phyloP scores from a whole-genome alignment of 768 basidiomycete genomes.

The Mycena sanguinolenta region DNA sequence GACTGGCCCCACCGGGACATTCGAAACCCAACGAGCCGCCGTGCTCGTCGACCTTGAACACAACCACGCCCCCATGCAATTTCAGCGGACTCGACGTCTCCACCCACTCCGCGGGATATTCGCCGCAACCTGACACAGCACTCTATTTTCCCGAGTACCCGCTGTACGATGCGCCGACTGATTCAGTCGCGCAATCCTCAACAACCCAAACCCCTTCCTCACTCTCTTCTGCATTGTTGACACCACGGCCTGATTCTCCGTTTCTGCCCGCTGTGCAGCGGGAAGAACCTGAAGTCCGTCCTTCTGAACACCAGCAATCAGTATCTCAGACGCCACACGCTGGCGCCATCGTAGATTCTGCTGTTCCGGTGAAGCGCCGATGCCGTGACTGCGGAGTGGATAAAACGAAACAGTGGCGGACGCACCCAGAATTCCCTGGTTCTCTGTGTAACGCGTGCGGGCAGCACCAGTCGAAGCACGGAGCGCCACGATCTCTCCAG shows the following conservation, averaged over 20 bases:
- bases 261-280: not conserved
- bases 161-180: not conserved
- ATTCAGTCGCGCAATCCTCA: not conserved
- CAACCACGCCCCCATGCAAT: not conserved
- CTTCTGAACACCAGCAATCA: not conserved
- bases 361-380: not conserved
- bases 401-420: not conserved
- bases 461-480: conserved; percentile 2
- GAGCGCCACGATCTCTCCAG: not conserved
- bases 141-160: not conserved
- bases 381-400: not conserved
- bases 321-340: not conserved
- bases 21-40: not conserved
- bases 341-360: not conserved
- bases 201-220: not conserved
- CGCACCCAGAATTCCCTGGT: not conserved
- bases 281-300: not conserved
- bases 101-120: not conserved
- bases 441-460: conserved; percentile 9
- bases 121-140: not conserved
- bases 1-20: not conserved
- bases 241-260: not conserved
- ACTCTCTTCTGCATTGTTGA: not conserved
- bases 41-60: not conserved
- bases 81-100: not conserved